These are phyloP conservation scores for Psilocybe azurescens DNA, from an alignment of 768 basidiomycete genomes.

Conservation along the genomic window DNA sequence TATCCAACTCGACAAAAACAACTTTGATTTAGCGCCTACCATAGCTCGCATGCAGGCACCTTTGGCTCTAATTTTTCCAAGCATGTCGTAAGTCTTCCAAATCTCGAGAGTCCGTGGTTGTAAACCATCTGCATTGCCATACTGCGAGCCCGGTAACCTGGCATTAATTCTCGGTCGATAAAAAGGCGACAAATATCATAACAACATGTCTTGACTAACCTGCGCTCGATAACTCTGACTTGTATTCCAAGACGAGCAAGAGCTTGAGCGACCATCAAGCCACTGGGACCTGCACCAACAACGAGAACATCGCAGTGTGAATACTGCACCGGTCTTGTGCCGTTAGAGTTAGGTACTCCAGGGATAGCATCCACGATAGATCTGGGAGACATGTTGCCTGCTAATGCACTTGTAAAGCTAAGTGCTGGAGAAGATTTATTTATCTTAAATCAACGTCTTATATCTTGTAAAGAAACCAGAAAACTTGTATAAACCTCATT, in stretches of 20 bases:
- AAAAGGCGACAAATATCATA: no score
- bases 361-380: not conserved
- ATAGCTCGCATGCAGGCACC: slow-evolving; percentile 13
- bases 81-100: slow-evolving; percentile 17
- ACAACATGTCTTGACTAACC: not conserved
- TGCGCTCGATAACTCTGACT: slow-evolving; percentile 50
- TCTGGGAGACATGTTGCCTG: not conserved
- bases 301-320: slow-evolving; percentile 33
- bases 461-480: not conserved
- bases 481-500: no score
- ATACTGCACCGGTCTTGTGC: not conserved
- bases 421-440: not conserved
- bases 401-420: not conserved
- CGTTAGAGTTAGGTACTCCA: not conserved
- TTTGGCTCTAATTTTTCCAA: slow-evolving; percentile 9
- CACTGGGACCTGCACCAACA: slow-evolving; percentile 57
- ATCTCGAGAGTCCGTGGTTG: slow-evolving; percentile 15
- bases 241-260: slow-evolving; percentile 55
- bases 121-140: slow-evolving; percentile 17
- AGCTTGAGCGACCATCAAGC: slow-evolving; percentile 54
- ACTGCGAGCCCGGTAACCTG: slow-evolving; percentile 8
- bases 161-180: not conserved
- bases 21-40: not conserved
- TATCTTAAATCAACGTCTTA: not conserved
- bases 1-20: not conserved